These are phyloP conservation scores for Panicum miliaceum DNA, from an alignment of 176 grass and related monocot species.

Conservation along the genomic window DNA sequence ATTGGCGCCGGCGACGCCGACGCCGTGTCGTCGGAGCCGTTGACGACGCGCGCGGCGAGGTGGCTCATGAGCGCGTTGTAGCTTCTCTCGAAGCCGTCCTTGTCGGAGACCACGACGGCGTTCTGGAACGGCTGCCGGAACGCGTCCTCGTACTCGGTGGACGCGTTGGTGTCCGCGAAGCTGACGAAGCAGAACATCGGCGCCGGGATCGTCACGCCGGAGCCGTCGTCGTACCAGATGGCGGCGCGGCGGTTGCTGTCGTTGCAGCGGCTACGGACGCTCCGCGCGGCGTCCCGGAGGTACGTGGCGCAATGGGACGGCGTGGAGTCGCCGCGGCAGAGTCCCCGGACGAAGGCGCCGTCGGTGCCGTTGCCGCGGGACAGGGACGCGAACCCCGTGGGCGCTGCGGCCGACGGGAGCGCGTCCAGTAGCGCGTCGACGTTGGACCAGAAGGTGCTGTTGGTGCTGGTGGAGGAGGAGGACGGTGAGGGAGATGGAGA, in stretches of 20 bases:
- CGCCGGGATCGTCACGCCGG: not conserved
- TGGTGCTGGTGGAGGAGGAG: not conserved
- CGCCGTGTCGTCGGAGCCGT: not conserved
- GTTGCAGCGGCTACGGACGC: not conserved
- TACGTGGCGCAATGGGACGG: not conserved
- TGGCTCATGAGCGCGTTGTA: not conserved
- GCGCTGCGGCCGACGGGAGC: not conserved
- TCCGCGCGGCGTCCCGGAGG: not conserved
- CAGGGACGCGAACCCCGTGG: not conserved
- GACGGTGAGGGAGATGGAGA: not conserved
- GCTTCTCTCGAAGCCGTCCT: not conserved
- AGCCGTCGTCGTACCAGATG: not conserved
- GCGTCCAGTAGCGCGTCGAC: not conserved
- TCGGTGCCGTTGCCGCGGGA: not conserved
- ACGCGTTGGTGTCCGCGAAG: not conserved
- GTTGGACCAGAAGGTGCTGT: not conserved
- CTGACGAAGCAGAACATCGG: not conserved
- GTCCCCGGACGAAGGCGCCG: not conserved
- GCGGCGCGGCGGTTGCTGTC: not conserved
- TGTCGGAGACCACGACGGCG: not conserved
- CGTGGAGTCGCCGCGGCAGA: not conserved
- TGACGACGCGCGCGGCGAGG: not conserved
- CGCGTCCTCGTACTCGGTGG: not conserved
- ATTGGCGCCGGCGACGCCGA: constrained; percentile 17
- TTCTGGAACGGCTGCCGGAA: not conserved